Base-by-base conservation (phyloP, 1,284 basidiomycete species). In the Ganoderma boninense region DNA sequence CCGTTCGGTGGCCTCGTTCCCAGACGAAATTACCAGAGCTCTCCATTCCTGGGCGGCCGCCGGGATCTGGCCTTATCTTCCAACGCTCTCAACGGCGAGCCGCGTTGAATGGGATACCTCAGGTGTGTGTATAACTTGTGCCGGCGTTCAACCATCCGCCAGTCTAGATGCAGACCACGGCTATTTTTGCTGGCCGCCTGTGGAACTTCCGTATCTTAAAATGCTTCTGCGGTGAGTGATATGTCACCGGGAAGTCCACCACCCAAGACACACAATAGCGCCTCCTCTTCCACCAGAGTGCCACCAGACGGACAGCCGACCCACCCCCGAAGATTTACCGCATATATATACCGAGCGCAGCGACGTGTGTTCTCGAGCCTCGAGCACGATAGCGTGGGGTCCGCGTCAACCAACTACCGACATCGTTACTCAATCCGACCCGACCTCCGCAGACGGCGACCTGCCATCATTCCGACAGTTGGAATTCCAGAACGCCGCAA, bases 301-400 rank as follows among this genome's bases (percentile, higher is more conserved):
- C 42, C 18, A 44, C 54, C 46, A 26, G 20, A 29, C 49, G 49
- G 52, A 54, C 72, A 73, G 69, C 62, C 71, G 71, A 73, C 69
- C 71, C 42, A 16, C 40, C 35, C 7, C 72, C 72, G 72, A 73
- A 40, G 49, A 69, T 69, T 54, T 43, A 52, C 72, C 72, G 70
- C 61, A 68, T 73, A 73, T 64, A 62, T 73, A 73, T 71, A 73
- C 71, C 67, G 71, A 67, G 46, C 38, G 29, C 14, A n/a, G 42
- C 16, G 20, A 40, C 32, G 16, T 40, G 23, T 13, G 43, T 63
- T 49, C 64, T n/a, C 57, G 59, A 26, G 23, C 11, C 65, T 43
- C 42, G 56, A 42, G 54, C 42, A 46, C 54, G 56, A 40, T 49
- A 46, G 32, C 23, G 38, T 42, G 29, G 20, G 35, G 20, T 29